Evolutionary conservation across 2,329 filamentous ascomycete species (phyloP).

Genomic region (Acrocalymma vagum): DNA sequence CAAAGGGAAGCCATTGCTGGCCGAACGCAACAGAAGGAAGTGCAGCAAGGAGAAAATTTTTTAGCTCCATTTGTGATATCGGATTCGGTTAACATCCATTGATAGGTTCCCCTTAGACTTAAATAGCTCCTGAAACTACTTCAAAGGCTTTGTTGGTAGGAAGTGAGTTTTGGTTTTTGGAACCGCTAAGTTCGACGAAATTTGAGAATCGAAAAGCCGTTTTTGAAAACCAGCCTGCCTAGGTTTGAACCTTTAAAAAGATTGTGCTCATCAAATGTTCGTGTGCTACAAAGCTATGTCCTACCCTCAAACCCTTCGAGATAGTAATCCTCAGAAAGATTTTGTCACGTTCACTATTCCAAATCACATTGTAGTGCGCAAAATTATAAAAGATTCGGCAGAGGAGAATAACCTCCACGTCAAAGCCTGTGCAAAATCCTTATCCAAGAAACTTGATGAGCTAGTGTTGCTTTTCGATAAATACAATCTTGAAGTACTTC

Average conservation of each 20-base stretch:
- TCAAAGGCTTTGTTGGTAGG: too few species aligned
- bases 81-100: too few species aligned
- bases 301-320: conserved; percentile 4
- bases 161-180: too few species aligned
- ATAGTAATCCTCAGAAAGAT: too few species aligned
- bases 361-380: conserved; percentile 3
- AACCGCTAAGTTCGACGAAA: too few species aligned
- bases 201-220: too few species aligned
- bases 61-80: too few species aligned
- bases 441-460: neutral
- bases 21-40: conserved; percentile 1
- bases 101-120: too few species aligned
- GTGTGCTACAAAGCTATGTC: conserved; percentile 1
- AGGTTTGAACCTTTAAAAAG: too few species aligned
- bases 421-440: conserved; percentile 1
- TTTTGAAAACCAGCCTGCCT: too few species aligned
- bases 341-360: conserved; percentile 7
- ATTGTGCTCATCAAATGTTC: neutral
- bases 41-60: too few species aligned
- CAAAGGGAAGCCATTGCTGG: conserved; percentile 3
- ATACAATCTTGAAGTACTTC: conserved; percentile 1
- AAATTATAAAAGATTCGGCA: conserved; percentile 3
- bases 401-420: conserved; percentile 1
- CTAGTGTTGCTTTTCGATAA: neutral
- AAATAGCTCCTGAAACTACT: too few species aligned